Percentiles rank a stretch among this genome's conserved stretches.
phyloP scores from a whole-genome alignment of 129 eudicot species.

The Pseudognaphalium luteoalbum region DNA sequence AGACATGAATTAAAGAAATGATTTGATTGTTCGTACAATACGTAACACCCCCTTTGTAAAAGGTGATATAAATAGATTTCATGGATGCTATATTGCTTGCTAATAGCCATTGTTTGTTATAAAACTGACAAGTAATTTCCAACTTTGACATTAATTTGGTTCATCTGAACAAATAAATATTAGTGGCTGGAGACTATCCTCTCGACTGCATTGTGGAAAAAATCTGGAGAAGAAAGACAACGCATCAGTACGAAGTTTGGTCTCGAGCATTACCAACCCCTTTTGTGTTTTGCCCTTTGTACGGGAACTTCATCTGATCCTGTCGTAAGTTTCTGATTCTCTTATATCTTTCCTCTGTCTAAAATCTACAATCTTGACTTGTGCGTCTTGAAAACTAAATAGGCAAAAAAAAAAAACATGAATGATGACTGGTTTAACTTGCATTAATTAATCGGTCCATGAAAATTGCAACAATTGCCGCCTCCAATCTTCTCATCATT shows the following conservation, averaged over 20 bases:
- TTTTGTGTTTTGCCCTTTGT: constrained; percentile 80
- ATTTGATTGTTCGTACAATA: background rate
- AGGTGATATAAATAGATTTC: background rate
- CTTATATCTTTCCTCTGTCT: background rate
- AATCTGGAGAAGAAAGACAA: constrained; percentile 72
- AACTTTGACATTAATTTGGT: constrained; percentile 2
- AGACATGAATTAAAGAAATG: too few relatives aligned
- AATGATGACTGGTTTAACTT: background rate
- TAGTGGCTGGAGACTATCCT: constrained; percentile 86
- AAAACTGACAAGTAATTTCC: background rate
- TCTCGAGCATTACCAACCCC: constrained; percentile 55
- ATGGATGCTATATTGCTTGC: too few relatives aligned
- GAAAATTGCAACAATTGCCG: background rate
- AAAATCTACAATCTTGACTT: background rate
- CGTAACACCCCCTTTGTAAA: background rate
- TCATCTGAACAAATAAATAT: constrained; percentile 23
- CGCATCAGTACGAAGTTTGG: constrained; percentile 56
- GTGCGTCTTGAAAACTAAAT: background rate
- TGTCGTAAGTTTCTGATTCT: constrained; percentile 47
- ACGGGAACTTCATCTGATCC: constrained; percentile 87
- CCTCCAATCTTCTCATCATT: background rate
- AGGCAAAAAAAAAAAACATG: background rate
- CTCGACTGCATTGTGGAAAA: constrained; percentile 74
- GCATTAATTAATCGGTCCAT: background rate
- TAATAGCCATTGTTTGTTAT: background rate